These are phyloP conservation scores for Candida methanosorbosa DNA, from an alignment of 805 yeast genomes.

Conservation along the genomic window DNA sequence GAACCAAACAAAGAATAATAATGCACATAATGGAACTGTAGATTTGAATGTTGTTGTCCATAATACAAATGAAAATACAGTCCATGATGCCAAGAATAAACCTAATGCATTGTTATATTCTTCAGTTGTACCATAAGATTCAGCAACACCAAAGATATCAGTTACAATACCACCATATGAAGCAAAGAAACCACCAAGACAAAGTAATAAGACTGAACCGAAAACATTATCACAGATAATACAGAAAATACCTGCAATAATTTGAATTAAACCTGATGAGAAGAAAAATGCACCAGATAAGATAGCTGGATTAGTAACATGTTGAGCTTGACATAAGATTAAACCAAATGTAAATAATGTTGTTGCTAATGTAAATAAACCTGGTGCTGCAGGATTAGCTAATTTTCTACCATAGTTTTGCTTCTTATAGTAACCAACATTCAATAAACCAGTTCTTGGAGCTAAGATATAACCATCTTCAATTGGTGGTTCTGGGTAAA, in stretches of 20 bases:
- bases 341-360: slow-evolving; percentile 41
- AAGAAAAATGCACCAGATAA: slow-evolving; percentile 35
- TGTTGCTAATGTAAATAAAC: slow-evolving; percentile 34
- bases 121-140: slow-evolving; percentile 28
- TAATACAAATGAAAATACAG: slow-evolving; percentile 35
- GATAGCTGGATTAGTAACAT: slow-evolving; percentile 32
- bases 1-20: slow-evolving; percentile 31
- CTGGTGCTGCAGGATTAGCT: slow-evolving; percentile 43
- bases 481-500: slow-evolving; percentile 2
- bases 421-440: slow-evolving; percentile 34
- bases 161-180: slow-evolving; percentile 34
- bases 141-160: slow-evolving; percentile 32
- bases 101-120: slow-evolving; percentile 35
- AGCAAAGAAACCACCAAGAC: slow-evolving; percentile 42
- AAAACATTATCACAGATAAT: slow-evolving; percentile 37
- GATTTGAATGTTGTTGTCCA: slow-evolving; percentile 35
- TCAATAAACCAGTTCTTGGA: slow-evolving; percentile 31
- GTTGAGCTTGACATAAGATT: slow-evolving; percentile 33
- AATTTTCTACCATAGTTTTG: slow-evolving; percentile 32
- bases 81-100: slow-evolving; percentile 38
- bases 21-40: slow-evolving; percentile 28
- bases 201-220: slow-evolving; percentile 36
- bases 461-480: slow-evolving; percentile 23
- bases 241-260: slow-evolving; percentile 45
- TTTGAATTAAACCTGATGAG: slow-evolving; percentile 40